Evolutionary conservation across 208 protist species (phyloP).

Genomic region (Novymonas esmeraldas): DNA sequence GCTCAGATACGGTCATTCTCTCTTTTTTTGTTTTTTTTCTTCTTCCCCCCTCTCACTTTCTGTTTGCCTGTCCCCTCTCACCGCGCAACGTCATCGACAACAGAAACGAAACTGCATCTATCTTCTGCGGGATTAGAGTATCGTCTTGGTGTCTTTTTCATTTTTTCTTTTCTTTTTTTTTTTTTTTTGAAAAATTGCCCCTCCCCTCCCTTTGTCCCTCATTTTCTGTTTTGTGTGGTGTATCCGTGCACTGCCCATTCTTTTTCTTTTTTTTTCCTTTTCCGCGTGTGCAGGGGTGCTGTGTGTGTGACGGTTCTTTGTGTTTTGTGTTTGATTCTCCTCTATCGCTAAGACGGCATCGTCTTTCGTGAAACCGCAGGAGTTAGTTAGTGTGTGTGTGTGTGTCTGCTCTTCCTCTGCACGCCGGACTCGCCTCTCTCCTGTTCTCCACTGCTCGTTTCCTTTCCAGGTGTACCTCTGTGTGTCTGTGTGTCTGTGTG

Average conservation of each 20-base stretch:
- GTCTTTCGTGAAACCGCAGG: too few species aligned
- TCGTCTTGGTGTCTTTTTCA: not conserved
- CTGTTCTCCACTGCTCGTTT: not conserved
- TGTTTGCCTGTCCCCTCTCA: not conserved
- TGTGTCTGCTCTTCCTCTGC: too few species aligned
- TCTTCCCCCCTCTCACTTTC: slow-evolving; percentile 1
- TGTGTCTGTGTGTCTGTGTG: slow-evolving; percentile 6
- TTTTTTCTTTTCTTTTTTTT: slow-evolving; percentile 3
- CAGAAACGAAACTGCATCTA: too few species aligned
- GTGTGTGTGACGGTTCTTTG: not conserved
- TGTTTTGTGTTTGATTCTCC: not conserved
- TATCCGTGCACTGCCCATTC: not conserved
- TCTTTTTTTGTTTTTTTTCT: slow-evolving; percentile 12
- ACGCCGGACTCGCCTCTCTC: not conserved
- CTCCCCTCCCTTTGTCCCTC: slow-evolving; percentile 3
- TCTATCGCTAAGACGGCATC: too few species aligned
- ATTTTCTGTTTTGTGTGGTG: slow-evolving; percentile 1
- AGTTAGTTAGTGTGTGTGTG: too few species aligned
- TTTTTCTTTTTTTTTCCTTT: not conserved
- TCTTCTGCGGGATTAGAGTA: too few species aligned
- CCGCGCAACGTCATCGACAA: too few species aligned
- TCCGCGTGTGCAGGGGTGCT: not conserved
- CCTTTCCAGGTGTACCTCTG: not conserved
- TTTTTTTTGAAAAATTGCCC: not conserved
- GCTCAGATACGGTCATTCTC: not conserved